A percentile compares a stretch with the other conserved stretches of the same genome.
These are phyloP conservation scores for Yarrowia phangngaensis DNA, from an alignment of 805 yeast species.

Conservation along the genomic window DNA sequence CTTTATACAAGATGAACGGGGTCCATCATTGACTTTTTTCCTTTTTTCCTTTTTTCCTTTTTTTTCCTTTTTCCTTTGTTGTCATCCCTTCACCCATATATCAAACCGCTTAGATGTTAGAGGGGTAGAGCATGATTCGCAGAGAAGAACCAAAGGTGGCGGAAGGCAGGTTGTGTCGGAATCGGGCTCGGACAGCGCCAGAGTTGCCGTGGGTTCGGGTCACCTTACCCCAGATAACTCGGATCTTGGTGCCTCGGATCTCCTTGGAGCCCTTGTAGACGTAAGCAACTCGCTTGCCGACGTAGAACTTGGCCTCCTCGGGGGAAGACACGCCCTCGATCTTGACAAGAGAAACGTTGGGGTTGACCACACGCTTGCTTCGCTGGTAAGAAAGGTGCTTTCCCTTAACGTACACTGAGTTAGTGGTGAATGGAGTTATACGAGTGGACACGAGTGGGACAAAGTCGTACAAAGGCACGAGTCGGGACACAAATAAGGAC, in stretches of 20 bases:
- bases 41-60: slow-evolving; percentile 18
- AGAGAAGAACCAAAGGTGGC: slow-evolving; percentile 99
- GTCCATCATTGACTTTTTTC: slow-evolving; percentile 24
- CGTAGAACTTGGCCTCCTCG: slow-evolving; percentile 97
- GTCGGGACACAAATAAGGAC: no score
- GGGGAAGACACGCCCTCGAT: slow-evolving; percentile 92
- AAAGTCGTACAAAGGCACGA: no score
- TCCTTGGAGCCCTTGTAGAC: slow-evolving; percentile 99
- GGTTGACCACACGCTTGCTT: slow-evolving; percentile 97
- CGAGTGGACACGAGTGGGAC: no score
- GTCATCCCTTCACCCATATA: slow-evolving; percentile 2
- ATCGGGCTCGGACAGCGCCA: slow-evolving; percentile 98
- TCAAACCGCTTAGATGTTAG: slow-evolving; percentile 76
- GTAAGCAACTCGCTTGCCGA: slow-evolving; percentile 99
- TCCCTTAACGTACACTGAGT: slow-evolving; percentile 92
- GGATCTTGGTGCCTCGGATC: slow-evolving; percentile 96
- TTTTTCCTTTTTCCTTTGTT: slow-evolving; percentile 22
- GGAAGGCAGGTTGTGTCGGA: slow-evolving; percentile 98
- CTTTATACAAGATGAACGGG: slow-evolving; percentile 26
- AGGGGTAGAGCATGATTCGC: slow-evolving; percentile 99
- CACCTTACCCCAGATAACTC: slow-evolving; percentile 99
- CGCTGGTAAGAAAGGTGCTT: slow-evolving; percentile 99
- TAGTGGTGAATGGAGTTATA: slow-evolving; percentile 20
- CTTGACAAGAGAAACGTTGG: slow-evolving; percentile 93
- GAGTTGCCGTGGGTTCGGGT: slow-evolving; percentile 98